Evolutionary conservation across 2,329 filamentous ascomycete genomes (phyloP), one percentile per base, ranked within the genome.

Genomic region (Xylaria sp.): DNA sequence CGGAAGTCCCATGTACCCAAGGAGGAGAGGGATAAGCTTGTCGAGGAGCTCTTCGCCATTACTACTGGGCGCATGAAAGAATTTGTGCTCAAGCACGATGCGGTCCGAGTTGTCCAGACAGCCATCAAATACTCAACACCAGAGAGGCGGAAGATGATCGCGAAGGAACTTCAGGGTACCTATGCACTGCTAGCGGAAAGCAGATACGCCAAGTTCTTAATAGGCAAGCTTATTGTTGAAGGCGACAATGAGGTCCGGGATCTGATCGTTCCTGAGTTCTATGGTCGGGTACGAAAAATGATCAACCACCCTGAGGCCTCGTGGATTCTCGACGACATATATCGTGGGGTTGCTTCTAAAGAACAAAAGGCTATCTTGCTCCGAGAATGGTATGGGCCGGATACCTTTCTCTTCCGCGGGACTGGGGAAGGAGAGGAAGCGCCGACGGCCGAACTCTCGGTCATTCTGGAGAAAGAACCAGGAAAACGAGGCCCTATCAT

Each of bases 321-420:
- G 40, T 99, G 95, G 93, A 98, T 99, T 69, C 81, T 99, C 41
- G 96, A 99, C 76, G 95, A 99, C 76, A 90, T 97, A 68, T 99
- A 98, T 80, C 88, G 95, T 63, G 90, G 90, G 48, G 89, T 94
- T 59, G 93, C 94, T 9, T 95, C 90, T 21, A 88, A 89, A 72
- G 85, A 91, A 69, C 95, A 99, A 75, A 97, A 94, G 79, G 89
- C 90, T 33, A 86, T 86, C 48, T 83, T 99, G 62, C 83, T 99
- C 61, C 85, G 93, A 54, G 95, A 99, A 77, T 99, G 95, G 93
- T 99, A 97, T 75, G 95, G 95, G 1, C 85, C 94, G 0, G 95
- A 98, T 73, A 99, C 96, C 73, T 87, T 91, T 13, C 84, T 98
- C 43, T 91, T 93, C 74, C 88, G 89, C 70, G 73, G 80, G 70